Evolutionary conservation across 306 rosid genomes (phyloP), one percentile per base, ranked within the genome.

Genomic region (Ceratonia siliqua): DNA sequence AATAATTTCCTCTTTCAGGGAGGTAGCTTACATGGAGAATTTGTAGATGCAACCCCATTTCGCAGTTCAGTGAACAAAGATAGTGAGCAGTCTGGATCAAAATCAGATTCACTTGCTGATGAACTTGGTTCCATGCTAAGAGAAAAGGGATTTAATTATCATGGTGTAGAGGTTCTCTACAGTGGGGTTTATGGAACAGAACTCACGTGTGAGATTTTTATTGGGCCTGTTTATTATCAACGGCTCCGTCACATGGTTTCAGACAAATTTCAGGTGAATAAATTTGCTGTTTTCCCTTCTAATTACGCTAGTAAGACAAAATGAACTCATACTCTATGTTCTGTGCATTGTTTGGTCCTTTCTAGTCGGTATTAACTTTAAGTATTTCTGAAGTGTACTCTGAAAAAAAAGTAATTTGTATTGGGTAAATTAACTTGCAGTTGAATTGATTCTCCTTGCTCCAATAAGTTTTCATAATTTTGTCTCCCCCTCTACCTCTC

Each of bases 201-300:
- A 73, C 90, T 94, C 74, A 73, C 85, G 0, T 94, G 97, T 49
- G 95, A 94, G 81, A 94, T 94, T 72, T 94, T 92, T 78, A 86
- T 94, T 27, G 99, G 99, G 43, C 99, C 99, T 22, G 96, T 92
- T 79, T 94, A 94, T 81, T 94, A 94, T 87, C 99, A 94, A 72
- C 87, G 96, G 65, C 88, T 94, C 10, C 90, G 97, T 42, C 99
- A 94, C 71, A 94, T 94, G 99, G 99, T 94, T 73, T 94, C 99
- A 22, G 99, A 94, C 79, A 90, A 94, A 85, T 94, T 68, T 86
- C 97, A 94, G 94, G 97, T 94, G 38, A 41, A 56, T 33, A 55
- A 43, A 53, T 67, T 69, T 36, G 22, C 6, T 18, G 17, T 52
- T 76, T 42, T 36, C 39, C 59, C 76, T 27, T 65, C 62, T 32